Evolutionary conservation across 139 green algal genomes (phyloP), one percentile per base, ranked within the genome.

Genomic region (Desmodesmus armatus): DNA sequence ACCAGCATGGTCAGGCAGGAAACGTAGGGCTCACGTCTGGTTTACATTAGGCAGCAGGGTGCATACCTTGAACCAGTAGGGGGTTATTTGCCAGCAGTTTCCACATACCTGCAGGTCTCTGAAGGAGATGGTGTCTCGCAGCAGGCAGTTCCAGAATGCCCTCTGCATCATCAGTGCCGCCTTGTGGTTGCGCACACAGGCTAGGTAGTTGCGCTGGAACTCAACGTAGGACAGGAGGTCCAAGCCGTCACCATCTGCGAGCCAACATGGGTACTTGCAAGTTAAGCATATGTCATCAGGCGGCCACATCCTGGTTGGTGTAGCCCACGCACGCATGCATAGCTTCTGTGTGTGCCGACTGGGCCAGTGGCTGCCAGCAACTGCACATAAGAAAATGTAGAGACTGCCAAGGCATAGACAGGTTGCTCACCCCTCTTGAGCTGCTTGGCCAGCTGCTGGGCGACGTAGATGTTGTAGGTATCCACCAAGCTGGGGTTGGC

Each of bases 221-320:
- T 91, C 85, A 2, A 88, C 75, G 58, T 92, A 92, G 53, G 71
- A 70, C 75, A 90, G 70, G 66, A 92, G 72, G 51, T 92, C 89
- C 29, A 88, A 13, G 44, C 63, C 80, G 13, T 78, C 80, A n/a
- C 78, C 39, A 43, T 84, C 62, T 67, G 47, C 49, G 69, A 13
- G 35, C n/a, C n/a, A n/a, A n/a, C n/a, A n/a, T n/a, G n/a, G n/a
- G 11, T 27, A 63, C 0, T 15, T 69, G 72, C 11, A 35, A 19
- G 21, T 5, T 6, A 63, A 47, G 70, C 70, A 69, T 1, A 37
- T 27, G 40, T 40, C 15, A 72, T 2, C n/a, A n/a, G n/a, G n/a
- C n/a, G n/a, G n/a, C n/a, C n/a, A n/a, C n/a, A n/a, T n/a, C n/a
- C n/a, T n/a, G n/a, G n/a, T n/a, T n/a, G n/a, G n/a, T n/a, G n/a